Base-by-base conservation (phyloP, 179 eudicot species). In the Actinidia polygama region DNA sequence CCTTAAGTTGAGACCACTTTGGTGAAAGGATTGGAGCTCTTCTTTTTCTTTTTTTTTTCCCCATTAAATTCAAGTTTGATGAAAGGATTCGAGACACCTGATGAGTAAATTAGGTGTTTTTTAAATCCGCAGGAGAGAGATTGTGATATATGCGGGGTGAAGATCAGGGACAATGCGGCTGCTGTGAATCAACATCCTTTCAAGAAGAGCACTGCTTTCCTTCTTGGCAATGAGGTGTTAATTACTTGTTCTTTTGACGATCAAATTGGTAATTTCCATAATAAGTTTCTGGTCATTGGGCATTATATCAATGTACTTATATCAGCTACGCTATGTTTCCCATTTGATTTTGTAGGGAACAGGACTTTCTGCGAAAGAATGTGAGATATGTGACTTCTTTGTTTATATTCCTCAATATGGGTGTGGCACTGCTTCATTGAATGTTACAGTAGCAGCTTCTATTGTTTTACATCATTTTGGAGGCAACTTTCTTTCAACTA, bases 351-450 rank as follows among this genome's bases (percentile, higher is more conserved):
- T 86, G 88, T 71, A 95, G 99, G 99, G 99, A 81, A 92, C 94
- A 4, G 99, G 98, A 73, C 95, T 96, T 69, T 96, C 99, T 66
- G 69, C 91, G 66, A 94, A 92, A 84, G 97, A 96, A 86, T 89
- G 87, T 84, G 97, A 94, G 85, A 92, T 96, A 70, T 96, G 99
- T 81, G 99, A 96, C 85, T 96, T 92, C 84, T 96, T 96, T 85
- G 92, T 94, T 67, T 96, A 94, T 77, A 96, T 96, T 85, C 98
- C 99, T 40, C 99, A 96, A 85, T 93, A 94, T 84, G 99, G 99
- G n/a, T 87, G 97, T 88, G 99, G 99, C 78, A 96, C 99, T 81
- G 99, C 98, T 82, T 96, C 98, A 10, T 77, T 96, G 69, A 94
- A 94, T 83, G 98, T 96, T 79, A 96, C 99, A 57, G 93, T 94